Conservation (phyloP, 1,284 basidiomycete species). For the Marasmius oreades region DNA sequence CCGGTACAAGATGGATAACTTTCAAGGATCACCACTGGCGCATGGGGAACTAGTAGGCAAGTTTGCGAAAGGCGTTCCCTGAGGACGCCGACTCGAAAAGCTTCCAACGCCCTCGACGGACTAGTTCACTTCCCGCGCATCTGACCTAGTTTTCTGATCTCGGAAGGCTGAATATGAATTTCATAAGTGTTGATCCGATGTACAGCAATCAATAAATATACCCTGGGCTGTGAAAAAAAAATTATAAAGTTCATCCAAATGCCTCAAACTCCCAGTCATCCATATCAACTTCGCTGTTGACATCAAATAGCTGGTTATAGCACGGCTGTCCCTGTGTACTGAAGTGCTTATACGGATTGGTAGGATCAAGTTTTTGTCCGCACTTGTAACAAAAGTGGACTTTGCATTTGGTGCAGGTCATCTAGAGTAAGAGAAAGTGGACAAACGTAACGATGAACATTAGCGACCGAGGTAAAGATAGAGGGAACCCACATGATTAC, state of each 20-base stretch:
- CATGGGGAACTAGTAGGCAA: no score
- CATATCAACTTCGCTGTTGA: conserved; percentile 29
- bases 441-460: neutral
- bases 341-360: conserved; percentile 70
- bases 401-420: conserved; percentile 67
- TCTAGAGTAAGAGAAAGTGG: conserved; percentile 37
- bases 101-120: no score
- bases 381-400: conserved; percentile 81
- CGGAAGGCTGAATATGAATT: no score
- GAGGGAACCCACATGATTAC: conserved; percentile 62
- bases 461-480: neutral
- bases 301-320: conserved; percentile 67
- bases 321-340: conserved; percentile 51
- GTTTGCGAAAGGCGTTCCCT: no score
- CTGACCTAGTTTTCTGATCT: no score
- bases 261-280: conserved; percentile 54
- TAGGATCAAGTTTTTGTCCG: conserved; percentile 45
- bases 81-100: no score
- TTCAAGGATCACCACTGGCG: no score
- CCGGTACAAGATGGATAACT: no score
- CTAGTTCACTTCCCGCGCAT: no score
- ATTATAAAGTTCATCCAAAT: conserved; percentile 27
- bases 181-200: neutral
- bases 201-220: neutral
- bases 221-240: neutral